phyloP scores from a whole-genome alignment of 148 eudicot species.

The Silene latifolia region DNA sequence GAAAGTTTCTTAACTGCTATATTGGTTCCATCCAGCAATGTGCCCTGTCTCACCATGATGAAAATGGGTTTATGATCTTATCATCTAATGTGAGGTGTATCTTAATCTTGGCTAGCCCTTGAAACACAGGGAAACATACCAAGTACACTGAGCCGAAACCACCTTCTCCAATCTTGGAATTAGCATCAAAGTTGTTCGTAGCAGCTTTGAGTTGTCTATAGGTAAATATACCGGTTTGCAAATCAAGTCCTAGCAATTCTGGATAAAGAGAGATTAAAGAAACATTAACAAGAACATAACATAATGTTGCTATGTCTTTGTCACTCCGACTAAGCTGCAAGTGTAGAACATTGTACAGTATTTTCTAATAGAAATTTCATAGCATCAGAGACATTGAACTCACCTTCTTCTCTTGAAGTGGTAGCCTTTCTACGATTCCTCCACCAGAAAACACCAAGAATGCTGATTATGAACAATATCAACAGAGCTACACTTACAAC shows the following conservation, averaged over 20 bases:
- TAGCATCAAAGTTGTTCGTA: conserved; percentile 40
- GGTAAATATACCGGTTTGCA: conserved; percentile 43
- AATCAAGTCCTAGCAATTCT: conserved; percentile 45
- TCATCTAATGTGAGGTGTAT: too few relatives aligned
- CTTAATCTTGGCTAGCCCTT: not conserved
- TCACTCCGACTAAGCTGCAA: too few relatives aligned
- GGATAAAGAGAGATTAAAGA: not conserved
- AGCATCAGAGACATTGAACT: not conserved
- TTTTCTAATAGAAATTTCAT: too few relatives aligned
- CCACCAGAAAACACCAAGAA: conserved; percentile 31
- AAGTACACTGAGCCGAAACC: conserved; percentile 65
- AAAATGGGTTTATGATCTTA: not conserved
- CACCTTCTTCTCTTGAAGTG: conserved; percentile 42
- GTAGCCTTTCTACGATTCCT: conserved; percentile 21
- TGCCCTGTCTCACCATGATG: conserved; percentile 16
- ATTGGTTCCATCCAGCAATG: conserved; percentile 20
- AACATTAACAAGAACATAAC: not conserved
- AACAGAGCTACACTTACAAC: conserved; percentile 16
- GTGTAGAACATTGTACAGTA: too few relatives aligned
- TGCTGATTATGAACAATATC: conserved; percentile 20
- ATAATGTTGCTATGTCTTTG: too few relatives aligned
- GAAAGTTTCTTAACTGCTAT: conserved; percentile 34
- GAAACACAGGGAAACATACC: conserved; percentile 17
- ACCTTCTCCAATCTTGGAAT: conserved; percentile 56
- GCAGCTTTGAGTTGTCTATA: conserved; percentile 51